Conservation (phyloP, 2,329 filamentous ascomycete species). For the Beauveria brongniartii region DNA sequence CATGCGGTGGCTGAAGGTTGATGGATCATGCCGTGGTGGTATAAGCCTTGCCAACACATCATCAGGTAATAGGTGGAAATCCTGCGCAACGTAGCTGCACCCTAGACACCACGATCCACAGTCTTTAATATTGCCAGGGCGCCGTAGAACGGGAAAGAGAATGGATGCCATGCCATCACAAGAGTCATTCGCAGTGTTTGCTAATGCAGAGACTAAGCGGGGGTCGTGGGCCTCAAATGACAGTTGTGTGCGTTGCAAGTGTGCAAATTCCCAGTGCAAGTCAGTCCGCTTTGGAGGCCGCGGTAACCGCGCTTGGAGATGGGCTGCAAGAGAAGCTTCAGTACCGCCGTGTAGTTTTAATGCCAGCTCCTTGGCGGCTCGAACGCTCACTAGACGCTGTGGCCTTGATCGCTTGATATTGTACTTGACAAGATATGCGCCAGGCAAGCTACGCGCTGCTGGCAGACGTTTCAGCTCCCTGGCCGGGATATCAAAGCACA, state of each 20-base stretch:
- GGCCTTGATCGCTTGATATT: slow-evolving; percentile 12
- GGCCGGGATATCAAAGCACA: slow-evolving; percentile 19
- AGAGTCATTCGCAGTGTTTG: neutral
- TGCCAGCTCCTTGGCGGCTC: slow-evolving; percentile 21
- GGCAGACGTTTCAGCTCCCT: slow-evolving; percentile 14
- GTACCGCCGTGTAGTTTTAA: slow-evolving; percentile 20
- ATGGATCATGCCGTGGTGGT: neutral
- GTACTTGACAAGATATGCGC: slow-evolving; percentile 15
- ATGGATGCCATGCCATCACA: neutral
- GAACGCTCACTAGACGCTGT: slow-evolving; percentile 21
- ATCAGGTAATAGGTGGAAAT: neutral
- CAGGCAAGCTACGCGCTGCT: slow-evolving; percentile 19
- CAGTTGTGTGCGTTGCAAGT: neutral
- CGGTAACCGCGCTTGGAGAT: neutral
- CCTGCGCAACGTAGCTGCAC: neutral
- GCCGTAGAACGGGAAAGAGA: neutral
- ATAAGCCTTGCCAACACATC: neutral
- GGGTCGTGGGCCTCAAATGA: neutral
- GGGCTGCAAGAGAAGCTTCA: neutral
- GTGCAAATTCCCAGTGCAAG: neutral
- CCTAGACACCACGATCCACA: neutral
- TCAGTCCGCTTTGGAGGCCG: too few species aligned
- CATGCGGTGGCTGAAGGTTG: neutral
- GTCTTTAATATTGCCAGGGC: neutral
- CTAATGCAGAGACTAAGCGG: too few species aligned